phyloP scores from a whole-genome alignment of 139 green algal genomes.

The Pleodorina starrii region DNA sequence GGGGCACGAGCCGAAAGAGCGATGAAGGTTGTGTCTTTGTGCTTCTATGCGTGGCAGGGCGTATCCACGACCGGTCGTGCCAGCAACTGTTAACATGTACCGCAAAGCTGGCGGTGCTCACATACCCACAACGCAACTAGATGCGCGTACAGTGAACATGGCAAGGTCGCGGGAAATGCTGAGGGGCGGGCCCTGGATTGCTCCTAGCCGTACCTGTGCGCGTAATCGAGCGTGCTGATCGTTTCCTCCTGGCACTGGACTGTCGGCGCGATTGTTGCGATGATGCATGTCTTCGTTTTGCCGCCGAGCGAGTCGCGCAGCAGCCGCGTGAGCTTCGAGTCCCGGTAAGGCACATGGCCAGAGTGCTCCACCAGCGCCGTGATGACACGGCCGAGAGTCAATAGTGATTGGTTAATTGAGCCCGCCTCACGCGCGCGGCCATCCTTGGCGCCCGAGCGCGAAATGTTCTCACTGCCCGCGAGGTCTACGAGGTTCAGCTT shows the following conservation, averaged over 20 bases:
- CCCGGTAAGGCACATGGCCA: conserved; percentile 87
- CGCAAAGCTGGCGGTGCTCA: no score
- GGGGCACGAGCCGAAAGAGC: no score
- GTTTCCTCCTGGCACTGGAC: conserved; percentile 95
- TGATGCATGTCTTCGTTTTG: conserved; percentile 96
- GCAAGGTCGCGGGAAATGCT: no score
- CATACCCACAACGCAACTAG: no score
- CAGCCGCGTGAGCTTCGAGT: conserved; percentile 98
- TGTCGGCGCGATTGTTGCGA: conserved; percentile 97
- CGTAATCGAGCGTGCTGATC: conserved; percentile 97
- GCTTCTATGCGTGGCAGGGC: no score
- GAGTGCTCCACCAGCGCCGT: conserved; percentile 91
- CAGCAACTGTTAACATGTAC: no score
- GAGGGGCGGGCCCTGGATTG: no score
- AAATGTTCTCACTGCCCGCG: conserved; percentile 97
- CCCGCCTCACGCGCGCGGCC: conserved; percentile 92
- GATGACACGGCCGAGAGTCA: conserved; percentile 98
- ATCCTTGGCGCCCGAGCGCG: conserved; percentile 90
- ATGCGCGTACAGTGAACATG: no score
- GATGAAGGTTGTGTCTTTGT: no score
- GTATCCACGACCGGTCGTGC: no score
- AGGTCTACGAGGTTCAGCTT: conserved; percentile 99
- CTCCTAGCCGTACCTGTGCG: conserved; percentile 85
- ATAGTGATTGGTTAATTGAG: conserved; percentile 97
- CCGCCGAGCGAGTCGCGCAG: conserved; percentile 95